Conservation (phyloP, 2,329 filamentous ascomycete species). For the Colletotrichum lentis region DNA sequence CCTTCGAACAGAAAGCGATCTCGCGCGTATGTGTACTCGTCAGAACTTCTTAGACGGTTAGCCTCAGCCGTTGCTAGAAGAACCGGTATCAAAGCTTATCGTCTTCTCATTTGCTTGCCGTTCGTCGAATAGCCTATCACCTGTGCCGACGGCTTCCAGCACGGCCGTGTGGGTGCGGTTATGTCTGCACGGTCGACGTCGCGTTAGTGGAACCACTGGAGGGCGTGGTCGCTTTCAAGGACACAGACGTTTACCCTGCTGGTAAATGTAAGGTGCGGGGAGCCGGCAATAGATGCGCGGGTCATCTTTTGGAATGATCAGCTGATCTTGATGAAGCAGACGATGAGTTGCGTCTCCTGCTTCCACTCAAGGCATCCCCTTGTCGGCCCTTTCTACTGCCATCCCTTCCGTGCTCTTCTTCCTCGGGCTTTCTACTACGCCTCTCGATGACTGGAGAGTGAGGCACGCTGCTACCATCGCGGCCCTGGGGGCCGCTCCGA, state of each 20-base stretch:
- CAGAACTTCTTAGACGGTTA: slow-evolving; percentile 45
- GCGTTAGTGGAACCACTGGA: not conserved
- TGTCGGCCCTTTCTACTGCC: slow-evolving; percentile 2
- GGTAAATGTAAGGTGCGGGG: not conserved
- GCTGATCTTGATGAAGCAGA: slow-evolving; percentile 59
- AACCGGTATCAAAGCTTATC: slow-evolving; percentile 45
- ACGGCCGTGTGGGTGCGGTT: not conserved
- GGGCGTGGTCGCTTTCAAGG: not conserved
- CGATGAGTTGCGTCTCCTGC: slow-evolving; percentile 59
- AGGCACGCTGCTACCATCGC: slow-evolving; percentile 3
- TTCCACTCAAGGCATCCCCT: not conserved
- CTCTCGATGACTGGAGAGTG: not conserved
- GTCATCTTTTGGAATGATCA: slow-evolving; percentile 1
- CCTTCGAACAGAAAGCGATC: not conserved
- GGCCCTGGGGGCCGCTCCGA: not conserved
- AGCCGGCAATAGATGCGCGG: not conserved
- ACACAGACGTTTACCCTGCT: not conserved
- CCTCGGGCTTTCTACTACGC: not conserved
- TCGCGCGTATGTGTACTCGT: slow-evolving; percentile 13
- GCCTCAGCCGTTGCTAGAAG: slow-evolving; percentile 42
- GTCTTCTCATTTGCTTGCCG: slow-evolving; percentile 43
- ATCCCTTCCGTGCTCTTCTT: not conserved
- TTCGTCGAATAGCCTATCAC: not conserved
- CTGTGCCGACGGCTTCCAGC: not conserved
- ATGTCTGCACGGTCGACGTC: not conserved